Evolutionary conservation across 2,329 filamentous ascomycete species (phyloP).

Genomic region (Ophiostoma triangulosporum): DNA sequence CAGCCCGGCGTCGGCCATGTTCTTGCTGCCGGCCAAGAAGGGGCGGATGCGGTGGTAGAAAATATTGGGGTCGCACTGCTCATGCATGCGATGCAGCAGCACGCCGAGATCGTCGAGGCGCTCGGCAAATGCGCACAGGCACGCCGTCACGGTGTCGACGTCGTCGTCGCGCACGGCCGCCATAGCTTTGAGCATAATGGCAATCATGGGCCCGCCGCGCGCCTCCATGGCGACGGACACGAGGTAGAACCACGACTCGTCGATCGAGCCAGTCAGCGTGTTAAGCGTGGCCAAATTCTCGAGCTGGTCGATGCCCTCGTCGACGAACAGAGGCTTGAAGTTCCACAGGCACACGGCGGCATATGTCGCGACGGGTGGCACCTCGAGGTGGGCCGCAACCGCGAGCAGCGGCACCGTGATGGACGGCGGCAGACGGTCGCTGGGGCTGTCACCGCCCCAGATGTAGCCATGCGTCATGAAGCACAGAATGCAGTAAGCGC

Average conservation of each 20-base stretch:
- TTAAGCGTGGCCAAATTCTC: constrained; percentile 79
- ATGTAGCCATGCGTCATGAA: constrained; percentile 95
- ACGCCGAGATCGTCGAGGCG: constrained; percentile 70
- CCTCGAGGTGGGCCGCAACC: constrained; percentile 64
- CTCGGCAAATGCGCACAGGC: constrained; percentile 73
- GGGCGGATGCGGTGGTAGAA: constrained; percentile 97
- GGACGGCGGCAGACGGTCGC: constrained; percentile 63
- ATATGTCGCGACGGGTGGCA: constrained; percentile 89
- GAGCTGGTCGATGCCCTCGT: constrained; percentile 68
- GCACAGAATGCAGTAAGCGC: constrained; percentile 78
- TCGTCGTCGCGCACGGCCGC: constrained; percentile 62
- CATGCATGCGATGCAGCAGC: constrained; percentile 80
- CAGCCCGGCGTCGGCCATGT: constrained; percentile 87
- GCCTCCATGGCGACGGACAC: constrained; percentile 93
- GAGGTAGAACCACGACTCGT: constrained; percentile 98
- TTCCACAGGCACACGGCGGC: constrained; percentile 91
- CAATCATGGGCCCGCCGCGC: constrained; percentile 72
- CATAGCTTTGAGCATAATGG: constrained; percentile 81
- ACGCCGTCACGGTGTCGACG: constrained; percentile 55
- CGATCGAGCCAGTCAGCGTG: constrained; percentile 86
- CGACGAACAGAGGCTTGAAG: constrained; percentile 78
- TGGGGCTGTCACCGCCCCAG: constrained; percentile 75
- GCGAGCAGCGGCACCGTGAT: constrained; percentile 73
- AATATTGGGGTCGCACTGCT: constrained; percentile 83
- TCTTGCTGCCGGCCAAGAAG: constrained; percentile 90